Base-by-base conservation (phyloP, 2,329 filamentous ascomycete species). In the Alternaria ventricosa region DNA sequence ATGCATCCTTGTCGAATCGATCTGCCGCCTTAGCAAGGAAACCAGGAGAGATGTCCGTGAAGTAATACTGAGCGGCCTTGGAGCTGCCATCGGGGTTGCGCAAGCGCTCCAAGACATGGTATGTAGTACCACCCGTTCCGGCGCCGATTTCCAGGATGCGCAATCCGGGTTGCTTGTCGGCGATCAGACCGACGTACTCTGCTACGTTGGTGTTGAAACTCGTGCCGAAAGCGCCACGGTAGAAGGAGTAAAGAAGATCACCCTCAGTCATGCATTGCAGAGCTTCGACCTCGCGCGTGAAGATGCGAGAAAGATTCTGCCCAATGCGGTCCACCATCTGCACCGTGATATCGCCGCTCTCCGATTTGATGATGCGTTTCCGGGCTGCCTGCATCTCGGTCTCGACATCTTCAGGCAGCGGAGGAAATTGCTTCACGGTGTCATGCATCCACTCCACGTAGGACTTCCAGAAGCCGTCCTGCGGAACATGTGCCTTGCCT, bases 401-500 rank as follows among this genome's bases (percentile, higher is more conserved):
- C 22, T 61, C 59, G 18, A 57, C 41, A 15, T 61, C 54, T 18
- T 27, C 46, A 20, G 59, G 54, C 2, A 61, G 46, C 9, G 46
- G 46, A 36, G 59, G 59, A 6, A 61, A 53, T 10, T 61, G 36
- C 27, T 57, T 61, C 7, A 61, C 12, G n/a, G 46, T 51, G 28
- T 58, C 59, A 28, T 57, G 46, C 59, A 61, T 61, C 59, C 59
- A 57, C 20, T 61, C 54, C 7, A 61, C 59, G 36, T 61, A 61
- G 3, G 46, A 57, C 25, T 53, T 61, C 59, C 59, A 61, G 28
- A 61, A 61, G n/a, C 59, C 54, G 45, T 57, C 54, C 36, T 41
- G 36, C 11, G 59, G 59, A 6, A 57, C 27, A 33, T 61, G 46
- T 53, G 25, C 20, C 46, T 61, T 61, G 25, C 59, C 59, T 18